These are phyloP conservation scores for Carpinus fangiana DNA, from an alignment of 306 rosid species.

Conservation along the genomic window DNA sequence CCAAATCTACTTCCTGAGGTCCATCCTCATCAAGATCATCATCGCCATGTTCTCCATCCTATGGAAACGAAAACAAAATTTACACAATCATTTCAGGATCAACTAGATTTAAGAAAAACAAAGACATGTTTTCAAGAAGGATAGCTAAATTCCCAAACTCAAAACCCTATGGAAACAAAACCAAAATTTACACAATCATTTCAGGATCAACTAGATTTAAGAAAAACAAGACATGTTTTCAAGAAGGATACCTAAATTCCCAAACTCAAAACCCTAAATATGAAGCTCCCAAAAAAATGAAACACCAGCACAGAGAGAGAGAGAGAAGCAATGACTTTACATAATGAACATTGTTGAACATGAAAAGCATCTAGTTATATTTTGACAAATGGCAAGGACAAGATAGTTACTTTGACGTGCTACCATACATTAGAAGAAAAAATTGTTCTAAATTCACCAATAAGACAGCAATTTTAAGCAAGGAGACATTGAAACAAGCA, in stretches of 20 bases:
- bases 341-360: not conserved
- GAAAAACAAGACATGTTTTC: not conserved
- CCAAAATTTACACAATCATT: not conserved
- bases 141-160: not conserved
- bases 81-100: conserved; percentile 13
- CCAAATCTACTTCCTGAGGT: conserved; percentile 77
- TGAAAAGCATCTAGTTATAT: not conserved
- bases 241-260: not conserved
- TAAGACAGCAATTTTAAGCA: not conserved
- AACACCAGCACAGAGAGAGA: not conserved
- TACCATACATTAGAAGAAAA: not conserved
- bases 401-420: not conserved
- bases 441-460: not conserved
- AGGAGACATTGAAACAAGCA: not conserved
- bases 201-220: conserved; percentile 17
- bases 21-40: conserved; percentile 85
- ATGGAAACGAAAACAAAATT: conserved; percentile 29
- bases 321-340: not conserved
- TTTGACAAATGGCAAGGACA: not conserved
- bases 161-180: not conserved
- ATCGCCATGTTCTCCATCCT: conserved; percentile 87
- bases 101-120: conserved; percentile 15
- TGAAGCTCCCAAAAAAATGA: conserved; percentile 10
- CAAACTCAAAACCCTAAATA: conserved; percentile 4
- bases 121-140: not conserved